Percentiles rank a stretch among this genome's conserved stretches.
Conservation (phyloP, 1,284 basidiomycete genomes). For the Irpex sp. region DNA sequence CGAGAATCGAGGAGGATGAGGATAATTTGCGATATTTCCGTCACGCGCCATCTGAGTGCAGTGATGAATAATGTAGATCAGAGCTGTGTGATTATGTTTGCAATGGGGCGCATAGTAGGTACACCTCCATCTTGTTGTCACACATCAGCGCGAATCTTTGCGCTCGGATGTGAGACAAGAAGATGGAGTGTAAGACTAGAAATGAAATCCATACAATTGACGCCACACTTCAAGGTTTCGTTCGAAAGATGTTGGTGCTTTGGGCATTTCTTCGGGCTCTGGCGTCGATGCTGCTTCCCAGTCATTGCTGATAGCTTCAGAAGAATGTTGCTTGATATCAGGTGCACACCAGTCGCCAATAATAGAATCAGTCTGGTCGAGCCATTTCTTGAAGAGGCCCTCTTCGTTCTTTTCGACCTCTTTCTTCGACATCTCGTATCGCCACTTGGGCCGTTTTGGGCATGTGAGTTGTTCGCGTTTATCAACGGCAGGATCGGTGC, state of each 20-base stretch:
- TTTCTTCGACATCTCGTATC: constrained; percentile 77
- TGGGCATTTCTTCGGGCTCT: constrained; percentile 40
- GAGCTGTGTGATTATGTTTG: neutral
- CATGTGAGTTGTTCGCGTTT: constrained; percentile 36
- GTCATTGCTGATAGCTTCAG: constrained; percentile 17
- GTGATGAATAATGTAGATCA: constrained; percentile 1
- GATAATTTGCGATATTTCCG: constrained; percentile 82
- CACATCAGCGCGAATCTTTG: constrained; percentile 1
- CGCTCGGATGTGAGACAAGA: constrained; percentile 1
- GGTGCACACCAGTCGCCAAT: constrained; percentile 52
- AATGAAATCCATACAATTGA: constrained; percentile 63
- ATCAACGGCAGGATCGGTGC: constrained; percentile 2
- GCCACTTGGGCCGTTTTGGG: constrained; percentile 80
- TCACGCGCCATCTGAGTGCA: constrained; percentile 73
- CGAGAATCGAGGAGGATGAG: constrained; percentile 85
- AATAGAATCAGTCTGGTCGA: constrained; percentile 54
- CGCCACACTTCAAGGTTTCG: constrained; percentile 91
- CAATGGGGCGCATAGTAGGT: neutral
- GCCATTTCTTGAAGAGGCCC: constrained; percentile 74
- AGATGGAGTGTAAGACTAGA: neutral
- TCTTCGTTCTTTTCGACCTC: constrained; percentile 88
- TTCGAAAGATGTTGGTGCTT: constrained; percentile 79
- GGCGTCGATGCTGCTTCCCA: constrained; percentile 11
- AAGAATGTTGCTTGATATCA: constrained; percentile 18
- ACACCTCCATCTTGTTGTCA: neutral